These are phyloP conservation scores for Neoboletus brunneissimus DNA, from an alignment of 768 basidiomycete genomes.

Conservation along the genomic window DNA sequence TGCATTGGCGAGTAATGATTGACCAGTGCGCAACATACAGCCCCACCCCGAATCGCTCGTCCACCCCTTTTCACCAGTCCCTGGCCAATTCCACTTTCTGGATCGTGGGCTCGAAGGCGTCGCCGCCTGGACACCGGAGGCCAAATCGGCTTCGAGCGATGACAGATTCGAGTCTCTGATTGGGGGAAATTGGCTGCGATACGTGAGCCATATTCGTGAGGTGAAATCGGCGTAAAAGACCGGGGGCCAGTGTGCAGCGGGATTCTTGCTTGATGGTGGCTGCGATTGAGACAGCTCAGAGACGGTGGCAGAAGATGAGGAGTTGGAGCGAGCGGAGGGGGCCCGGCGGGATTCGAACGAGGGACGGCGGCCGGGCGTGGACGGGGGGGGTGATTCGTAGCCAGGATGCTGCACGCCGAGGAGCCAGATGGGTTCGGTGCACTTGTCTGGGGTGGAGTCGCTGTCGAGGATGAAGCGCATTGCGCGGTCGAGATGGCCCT, in stretches of 20 bases:
- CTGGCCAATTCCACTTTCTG: slow-evolving; percentile 63
- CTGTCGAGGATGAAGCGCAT: slow-evolving; percentile 89
- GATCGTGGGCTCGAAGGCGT: slow-evolving; percentile 42
- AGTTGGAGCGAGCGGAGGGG: slow-evolving; percentile 45
- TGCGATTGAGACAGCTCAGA: slow-evolving; percentile 39
- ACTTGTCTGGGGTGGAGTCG: slow-evolving; percentile 83
- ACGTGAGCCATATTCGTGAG: slow-evolving; percentile 87
- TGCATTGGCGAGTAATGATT: slow-evolving; percentile 78
- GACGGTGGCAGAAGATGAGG: slow-evolving; percentile 38
- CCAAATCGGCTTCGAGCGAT: slow-evolving; percentile 38
- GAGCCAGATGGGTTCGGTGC: slow-evolving; percentile 82
- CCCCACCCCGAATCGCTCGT: slow-evolving; percentile 88
- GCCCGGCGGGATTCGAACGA: slow-evolving; percentile 41
- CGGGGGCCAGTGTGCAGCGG: slow-evolving; percentile 62
- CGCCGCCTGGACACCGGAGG: slow-evolving; percentile 31
- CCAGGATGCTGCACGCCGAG: slow-evolving; percentile 81
- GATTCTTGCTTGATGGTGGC: slow-evolving; percentile 30
- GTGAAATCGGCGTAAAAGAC: slow-evolving; percentile 88
- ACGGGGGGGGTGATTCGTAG: slow-evolving; percentile 47
- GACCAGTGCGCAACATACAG: slow-evolving; percentile 88
- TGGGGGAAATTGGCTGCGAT: slow-evolving; percentile 81
- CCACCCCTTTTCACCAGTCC: slow-evolving; percentile 71
- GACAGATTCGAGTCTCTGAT: slow-evolving; percentile 64
- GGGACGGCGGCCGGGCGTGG: slow-evolving; percentile 35
- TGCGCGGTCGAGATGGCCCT: slow-evolving; percentile 76